phyloP scores from a whole-genome alignment of 108 stramenopile genomes.

The Nitzschia inconspicua region DNA sequence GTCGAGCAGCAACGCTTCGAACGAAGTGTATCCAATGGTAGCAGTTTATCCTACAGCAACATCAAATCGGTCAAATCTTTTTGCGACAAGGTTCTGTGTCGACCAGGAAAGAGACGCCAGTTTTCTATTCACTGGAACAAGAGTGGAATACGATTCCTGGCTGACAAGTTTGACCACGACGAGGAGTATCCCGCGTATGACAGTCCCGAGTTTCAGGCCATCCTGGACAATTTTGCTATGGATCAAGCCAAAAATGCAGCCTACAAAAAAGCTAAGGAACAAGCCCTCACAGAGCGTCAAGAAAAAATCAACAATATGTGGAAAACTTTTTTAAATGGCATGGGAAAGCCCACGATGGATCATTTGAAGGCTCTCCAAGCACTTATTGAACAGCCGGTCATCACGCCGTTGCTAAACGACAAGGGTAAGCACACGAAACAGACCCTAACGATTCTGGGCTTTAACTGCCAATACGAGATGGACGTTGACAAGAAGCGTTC shows the following conservation, averaged over 20 bases:
- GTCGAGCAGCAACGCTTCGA: constrained; percentile 1
- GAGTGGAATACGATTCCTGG: neutral
- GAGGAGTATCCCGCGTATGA: neutral
- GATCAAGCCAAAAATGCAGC: neutral
- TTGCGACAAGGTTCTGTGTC: neutral
- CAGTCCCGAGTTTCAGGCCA: neutral
- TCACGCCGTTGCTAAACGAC: too few species aligned
- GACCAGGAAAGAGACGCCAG: neutral
- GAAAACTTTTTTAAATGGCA: too few species aligned
- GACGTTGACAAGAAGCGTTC: too few species aligned
- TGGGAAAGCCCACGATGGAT: too few species aligned
- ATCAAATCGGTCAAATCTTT: constrained; percentile 2
- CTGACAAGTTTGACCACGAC: neutral
- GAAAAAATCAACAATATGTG: neutral
- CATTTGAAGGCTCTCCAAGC: too few species aligned
- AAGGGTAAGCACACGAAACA: too few species aligned
- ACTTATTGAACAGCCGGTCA: too few species aligned
- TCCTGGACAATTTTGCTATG: neutral
- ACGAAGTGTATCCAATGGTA: neutral
- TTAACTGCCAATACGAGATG: too few species aligned
- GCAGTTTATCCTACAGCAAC: neutral
- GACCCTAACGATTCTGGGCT: too few species aligned
- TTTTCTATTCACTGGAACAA: constrained; percentile 8
- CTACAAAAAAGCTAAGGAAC: neutral
- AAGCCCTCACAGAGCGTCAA: constrained; percentile 3